phyloP scores from a whole-genome alignment of 305 asterid genomes.

The Fraxinus baroniana region DNA sequence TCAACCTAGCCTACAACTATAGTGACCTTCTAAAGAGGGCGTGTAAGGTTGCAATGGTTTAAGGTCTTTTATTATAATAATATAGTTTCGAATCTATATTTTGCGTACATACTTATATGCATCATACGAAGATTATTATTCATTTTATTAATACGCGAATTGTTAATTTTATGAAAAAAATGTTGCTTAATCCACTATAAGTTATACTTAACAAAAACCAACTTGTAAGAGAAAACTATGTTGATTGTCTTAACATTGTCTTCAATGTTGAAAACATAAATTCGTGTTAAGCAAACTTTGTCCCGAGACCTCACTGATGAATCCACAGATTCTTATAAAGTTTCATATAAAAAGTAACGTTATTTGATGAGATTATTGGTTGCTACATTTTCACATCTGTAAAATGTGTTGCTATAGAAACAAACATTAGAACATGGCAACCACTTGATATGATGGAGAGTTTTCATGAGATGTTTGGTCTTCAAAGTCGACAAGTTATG shows the following conservation, averaged over 20 bases:
- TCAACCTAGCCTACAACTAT: neutral
- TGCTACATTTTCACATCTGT: neutral
- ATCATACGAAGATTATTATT: neutral
- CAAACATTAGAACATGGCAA: neutral
- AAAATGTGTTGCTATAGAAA: neutral
- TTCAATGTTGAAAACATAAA: neutral
- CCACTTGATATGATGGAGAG: neutral
- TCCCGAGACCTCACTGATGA: no score
- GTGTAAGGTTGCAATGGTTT: neutral
- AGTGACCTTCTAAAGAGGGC: neutral
- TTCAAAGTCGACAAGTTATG: neutral
- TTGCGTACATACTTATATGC: neutral
- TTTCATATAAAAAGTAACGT: neutral
- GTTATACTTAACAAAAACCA: neutral
- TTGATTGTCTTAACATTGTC: neutral
- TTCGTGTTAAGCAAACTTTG: neutral
- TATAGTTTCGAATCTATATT: neutral
- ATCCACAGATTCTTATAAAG: neutral
- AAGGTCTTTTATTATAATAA: neutral
- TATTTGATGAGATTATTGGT: neutral
- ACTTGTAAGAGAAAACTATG: neutral
- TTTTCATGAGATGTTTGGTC: neutral
- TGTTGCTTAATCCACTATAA: neutral
- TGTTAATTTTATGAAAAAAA: neutral
- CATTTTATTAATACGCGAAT: no score